Evolutionary conservation across 768 basidiomycete genomes (phyloP), one percentile per base, ranked within the genome.

Genomic region (Scleroderma citrinum): DNA sequence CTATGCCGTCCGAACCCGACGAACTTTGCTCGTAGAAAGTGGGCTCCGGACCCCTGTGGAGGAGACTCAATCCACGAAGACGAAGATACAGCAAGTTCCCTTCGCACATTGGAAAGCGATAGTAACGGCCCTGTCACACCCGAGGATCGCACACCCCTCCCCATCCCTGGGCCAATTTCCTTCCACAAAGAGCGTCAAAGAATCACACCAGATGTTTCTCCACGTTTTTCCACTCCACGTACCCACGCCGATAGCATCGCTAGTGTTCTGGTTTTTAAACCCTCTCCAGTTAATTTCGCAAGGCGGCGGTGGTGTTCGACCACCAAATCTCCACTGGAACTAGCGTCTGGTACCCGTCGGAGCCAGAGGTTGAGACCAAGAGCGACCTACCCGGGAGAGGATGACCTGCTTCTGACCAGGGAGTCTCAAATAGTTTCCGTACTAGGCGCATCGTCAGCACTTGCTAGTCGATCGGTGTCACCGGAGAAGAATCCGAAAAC

Each of bases 271-370:
- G 76, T 75, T 20, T 77, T 73, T 62, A 80, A 80, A 44, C 83
- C 83, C 14, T 78, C 80, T 32, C 82, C 82, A n/a, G 73, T 76
- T 62, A 74, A 75, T 55, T 82, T 80, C 60, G 81, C 82, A 7
- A 76, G 75, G 56, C 76, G 78, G 46, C 76, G 81, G 50, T 83
- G 82, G 82, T 75, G 69, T 52, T 74, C 73, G 36, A 57, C 64
- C 19, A 59, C 69, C 31, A 66, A 65, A 56, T 69, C 70, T 41
- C 63, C 64, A 31, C 52, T 66, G 48, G 66, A 65, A 36, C 62
- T 65, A 50, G 70, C 67, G 51, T 55, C 56, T 7, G 63, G 59
- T 44, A 65, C 62, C 23, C 68, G 65, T 38, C 67, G 65, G 37
- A 67, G 67, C 53, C 66, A 67, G 46, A 61, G 65, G 54, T 57